phyloP scores from a whole-genome alignment of 768 basidiomycete species.

The Russula dissimulans region DNA sequence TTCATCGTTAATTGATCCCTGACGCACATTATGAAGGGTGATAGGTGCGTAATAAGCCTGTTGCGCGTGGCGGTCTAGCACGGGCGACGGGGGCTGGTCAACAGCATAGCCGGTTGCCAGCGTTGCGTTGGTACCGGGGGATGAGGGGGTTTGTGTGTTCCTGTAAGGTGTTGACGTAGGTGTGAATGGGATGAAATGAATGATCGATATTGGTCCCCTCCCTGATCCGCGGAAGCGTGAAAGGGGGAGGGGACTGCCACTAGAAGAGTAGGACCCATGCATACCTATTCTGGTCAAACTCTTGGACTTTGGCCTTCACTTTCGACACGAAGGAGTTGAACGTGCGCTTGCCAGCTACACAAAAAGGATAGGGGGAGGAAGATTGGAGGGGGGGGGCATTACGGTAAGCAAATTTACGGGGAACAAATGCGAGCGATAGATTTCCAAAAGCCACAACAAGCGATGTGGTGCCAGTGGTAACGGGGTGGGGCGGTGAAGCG shows the following conservation, averaged over 20 bases:
- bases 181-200: background rate
- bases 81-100: background rate
- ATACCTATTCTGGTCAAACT: constrained; percentile 53
- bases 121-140: background rate
- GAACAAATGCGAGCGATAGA: too few relatives aligned
- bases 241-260: too few relatives aligned
- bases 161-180: background rate
- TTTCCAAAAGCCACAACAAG: too few relatives aligned
- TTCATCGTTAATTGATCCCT: background rate
- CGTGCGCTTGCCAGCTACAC: constrained; percentile 60
- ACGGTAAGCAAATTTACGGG: background rate
- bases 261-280: background rate
- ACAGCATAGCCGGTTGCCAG: background rate
- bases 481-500: background rate
- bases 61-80: constrained; percentile 16
- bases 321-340: constrained; percentile 62
- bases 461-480: too few relatives aligned
- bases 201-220: too few relatives aligned
- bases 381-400: background rate
- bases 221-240: background rate
- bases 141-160: background rate
- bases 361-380: background rate
- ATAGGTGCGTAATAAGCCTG: constrained; percentile 16
- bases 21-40: background rate
- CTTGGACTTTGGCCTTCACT: constrained; percentile 78